Evolutionary conservation across 176 grass and related monocot species (phyloP), one percentile per base, ranked within the genome.

Genomic region (Carex scoparia): DNA sequence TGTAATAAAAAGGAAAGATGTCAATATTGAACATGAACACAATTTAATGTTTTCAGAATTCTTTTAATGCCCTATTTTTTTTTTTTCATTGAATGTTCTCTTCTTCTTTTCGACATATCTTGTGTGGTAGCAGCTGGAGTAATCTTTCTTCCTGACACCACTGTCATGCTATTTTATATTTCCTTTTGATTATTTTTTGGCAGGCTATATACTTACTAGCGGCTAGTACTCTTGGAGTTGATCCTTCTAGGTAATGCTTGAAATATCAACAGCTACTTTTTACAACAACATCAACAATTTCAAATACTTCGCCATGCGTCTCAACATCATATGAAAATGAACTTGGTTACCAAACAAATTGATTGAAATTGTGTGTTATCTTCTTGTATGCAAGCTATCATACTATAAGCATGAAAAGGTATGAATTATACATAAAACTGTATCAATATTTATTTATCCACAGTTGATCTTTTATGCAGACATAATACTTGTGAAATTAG

Each of bases 131-230:
- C 69, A 10, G 48, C 49, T 54, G 4, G 46, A 55, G 72, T 55
- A 56, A 13, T 32, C 5, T 77, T 77, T 54, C 11, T 77, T 77
- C 27, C 49, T 7, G 31, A 30, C 49, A 55, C 74, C 12, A 10
- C 23, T 35, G 27, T 56, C 28, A 32, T 78, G 23, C 28, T 57
- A 51, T 60, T 7, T 68, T 76, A 59, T 31, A 1, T 83, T 14
- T 23, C 13, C 14, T 84, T 70, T 0, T 85, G 31, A 38, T 86
- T 89, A 16, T 82, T 74, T 85, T 10, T 81, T 83, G 77, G 48
- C 89, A 98, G 95, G 95, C 95, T 40, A 98, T 98, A 72, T 98
- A 98, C 84, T 81, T 94, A 70, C 88, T 98, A 89, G 95, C 95
- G 30, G 91, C 91, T 81, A 85, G 89, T 86, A 95, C 93, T 78